Evolutionary conservation across 257 asterid genomes (phyloP), one percentile per base, ranked within the genome.

Genomic region (Marsdenia floribunda): DNA sequence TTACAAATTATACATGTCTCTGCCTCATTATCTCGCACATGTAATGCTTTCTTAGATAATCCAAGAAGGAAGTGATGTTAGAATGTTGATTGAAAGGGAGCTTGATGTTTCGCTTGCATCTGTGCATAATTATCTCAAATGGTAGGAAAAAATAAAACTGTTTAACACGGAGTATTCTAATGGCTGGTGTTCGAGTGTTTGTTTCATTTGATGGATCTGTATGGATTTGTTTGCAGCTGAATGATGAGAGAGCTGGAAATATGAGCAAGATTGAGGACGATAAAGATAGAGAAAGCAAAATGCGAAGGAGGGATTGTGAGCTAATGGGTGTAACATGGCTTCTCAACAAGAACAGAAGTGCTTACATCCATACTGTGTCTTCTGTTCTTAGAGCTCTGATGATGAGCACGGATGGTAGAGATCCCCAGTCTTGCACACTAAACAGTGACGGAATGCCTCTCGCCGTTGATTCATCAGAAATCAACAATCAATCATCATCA

Each of bases 261-360:
- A 70, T 53, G 12, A 91, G 86, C 89, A 74, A 44, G 73, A 76
- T 87, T 0, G 80, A 70, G 0, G 89, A 80, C 49, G 49, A 44
- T 44, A 85, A 96, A 76, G 84, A 86, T 44, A 85, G 97, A 76
- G 84, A 86, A 16, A 79, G 81, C 40, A 90, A 83, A 82, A 90
- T 91, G 91, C 90, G 82, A 68, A 85, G 76, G 81, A 85, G 69
- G 50, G 98, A 93, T 79, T 93, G 97, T 21, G 87, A 90, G 81
- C 83, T 93, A 49, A 93, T 93, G 96, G 98, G 98, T 29, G 78
- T 93, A 54, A 86, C 96, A 1, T 93, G 98, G 98, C 97, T 93
- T 64, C 94, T 91, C 70, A 83, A 91, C 87, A 91, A 88, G 85
- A 82, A 93, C 82, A 79, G 96, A 42, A 66, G 88, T 9, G 87